These are phyloP conservation scores for Trichoderma hamatum DNA, from an alignment of 2,329 filamentous ascomycete species.

Conservation along the genomic window DNA sequence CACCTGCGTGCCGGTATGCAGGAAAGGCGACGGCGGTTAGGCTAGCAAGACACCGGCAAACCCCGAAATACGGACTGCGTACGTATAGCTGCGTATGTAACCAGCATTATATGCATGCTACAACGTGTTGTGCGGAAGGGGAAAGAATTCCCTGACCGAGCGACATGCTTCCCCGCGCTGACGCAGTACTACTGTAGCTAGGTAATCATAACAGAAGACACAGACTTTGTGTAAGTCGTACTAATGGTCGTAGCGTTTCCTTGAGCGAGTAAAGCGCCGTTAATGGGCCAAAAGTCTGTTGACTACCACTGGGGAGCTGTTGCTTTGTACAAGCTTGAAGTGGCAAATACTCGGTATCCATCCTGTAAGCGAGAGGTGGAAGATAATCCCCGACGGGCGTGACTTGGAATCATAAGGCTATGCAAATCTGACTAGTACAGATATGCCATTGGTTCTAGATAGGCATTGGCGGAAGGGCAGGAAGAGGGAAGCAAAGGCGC, in stretches of 20 bases:
- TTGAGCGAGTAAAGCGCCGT: background rate
- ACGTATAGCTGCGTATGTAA: background rate
- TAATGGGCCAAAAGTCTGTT: background rate
- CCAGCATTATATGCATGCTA: background rate
- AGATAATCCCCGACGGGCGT: constrained; percentile 3
- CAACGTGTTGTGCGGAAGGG: background rate
- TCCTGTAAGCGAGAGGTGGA: constrained; percentile 13
- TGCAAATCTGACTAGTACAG: background rate
- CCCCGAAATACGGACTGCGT: constrained; percentile 1
- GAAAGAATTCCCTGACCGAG: constrained; percentile 6
- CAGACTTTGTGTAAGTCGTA: background rate
- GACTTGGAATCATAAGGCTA: constrained; percentile 8
- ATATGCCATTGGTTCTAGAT: background rate
- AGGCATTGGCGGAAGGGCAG: background rate
- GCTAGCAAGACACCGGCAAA: background rate
- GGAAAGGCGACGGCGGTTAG: constrained; percentile 8
- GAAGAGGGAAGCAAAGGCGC: background rate
- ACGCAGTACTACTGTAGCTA: constrained; percentile 6
- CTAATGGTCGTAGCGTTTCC: background rate
- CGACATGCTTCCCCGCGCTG: constrained; percentile 25
- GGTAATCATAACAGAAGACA: constrained; percentile 3
- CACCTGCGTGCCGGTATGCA: constrained; percentile 18
- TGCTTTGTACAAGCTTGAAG: background rate
- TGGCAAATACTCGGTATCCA: constrained; percentile 4
- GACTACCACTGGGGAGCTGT: background rate